Base-by-base conservation (phyloP, 495 filamentous ascomycete genomes). In the Penicillium tannophilum region DNA sequence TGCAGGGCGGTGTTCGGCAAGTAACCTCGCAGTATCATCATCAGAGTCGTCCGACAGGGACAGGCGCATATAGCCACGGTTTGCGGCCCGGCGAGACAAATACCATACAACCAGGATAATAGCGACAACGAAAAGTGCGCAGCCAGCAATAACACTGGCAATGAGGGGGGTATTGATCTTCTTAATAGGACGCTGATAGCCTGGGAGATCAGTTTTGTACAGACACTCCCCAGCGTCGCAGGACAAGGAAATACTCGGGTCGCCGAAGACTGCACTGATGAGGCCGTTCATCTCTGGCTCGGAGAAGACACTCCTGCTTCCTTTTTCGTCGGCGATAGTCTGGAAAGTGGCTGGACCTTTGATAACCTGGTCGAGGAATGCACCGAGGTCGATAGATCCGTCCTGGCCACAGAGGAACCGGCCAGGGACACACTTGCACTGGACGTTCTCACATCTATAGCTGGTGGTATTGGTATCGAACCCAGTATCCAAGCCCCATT, bases 121-220 rank as follows among this genome's bases (percentile, higher is more conserved):
- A 7, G 84, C 87, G 23, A 97, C 92, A 7, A 98, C 80, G 66
- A 98, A 97, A 1, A 98, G 77, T 3, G 88, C 86, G 71, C 84
- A 90, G 24, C 86, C 92, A 9, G 93, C 93, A 68, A 98, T 98
- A 51, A 95, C 91, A 35, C 91, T 88, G 19, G 94, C 94, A 65
- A 98, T 98, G 46, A 98, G 79, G 11, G 95, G 94, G 1, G 93
- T 98, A 70, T 98, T 98, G 77, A 98, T 98, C 66, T 89, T 86
- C 75, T 97, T 97, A 51, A 98, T 79, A 4, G 93, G 90, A 42
- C 91, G 84, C 54, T 88, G 76, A 68, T 94, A 98, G 28, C 94
- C 95, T 11, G 94, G 94, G 19, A 97, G 88, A 58, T 97, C 90
- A 10, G 92, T 95, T 60, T 86, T 84, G 73, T 96, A 90, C 28